Percentiles rank a stretch among this genome's conserved stretches.
Conservation (phyloP, 139 green algal species). For the Pleodorina starrii region DNA sequence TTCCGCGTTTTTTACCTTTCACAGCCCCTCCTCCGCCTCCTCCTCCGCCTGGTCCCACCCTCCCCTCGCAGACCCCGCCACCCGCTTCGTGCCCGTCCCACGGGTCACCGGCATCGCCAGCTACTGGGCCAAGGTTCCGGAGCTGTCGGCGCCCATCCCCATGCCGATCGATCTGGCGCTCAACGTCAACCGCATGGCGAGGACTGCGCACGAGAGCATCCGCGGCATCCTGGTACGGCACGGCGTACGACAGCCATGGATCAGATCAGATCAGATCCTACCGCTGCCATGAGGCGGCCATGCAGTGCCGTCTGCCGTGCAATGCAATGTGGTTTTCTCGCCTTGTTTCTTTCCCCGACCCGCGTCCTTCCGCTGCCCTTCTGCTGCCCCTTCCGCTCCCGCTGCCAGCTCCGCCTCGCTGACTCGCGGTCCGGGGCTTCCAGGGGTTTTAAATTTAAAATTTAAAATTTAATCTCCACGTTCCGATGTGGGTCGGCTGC, state of each 20-base stretch:
- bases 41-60: neutral
- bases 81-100: constrained; percentile 46
- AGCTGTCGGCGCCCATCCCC: constrained; percentile 53
- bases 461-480: neutral
- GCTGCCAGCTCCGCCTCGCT: too few relatives aligned
- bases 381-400: too few relatives aligned
- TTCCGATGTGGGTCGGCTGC: neutral
- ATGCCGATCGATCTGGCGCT: constrained; percentile 67
- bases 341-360: too few relatives aligned
- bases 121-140: constrained; percentile 58
- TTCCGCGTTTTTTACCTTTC: neutral
- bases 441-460: neutral
- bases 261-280: too few relatives aligned
- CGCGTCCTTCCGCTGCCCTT: too few relatives aligned
- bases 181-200: constrained; percentile 32
- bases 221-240: constrained; percentile 58
- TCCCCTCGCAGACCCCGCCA: constrained; percentile 44
- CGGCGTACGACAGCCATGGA: too few relatives aligned
- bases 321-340: too few relatives aligned
- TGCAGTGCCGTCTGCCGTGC: too few relatives aligned
- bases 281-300: too few relatives aligned
- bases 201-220: constrained; percentile 62
- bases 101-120: constrained; percentile 13
- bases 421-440: too few relatives aligned
- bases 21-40: neutral